Evolutionary conservation across 2,329 filamentous ascomycete genomes (phyloP).

Genomic region (Capronia americana): DNA sequence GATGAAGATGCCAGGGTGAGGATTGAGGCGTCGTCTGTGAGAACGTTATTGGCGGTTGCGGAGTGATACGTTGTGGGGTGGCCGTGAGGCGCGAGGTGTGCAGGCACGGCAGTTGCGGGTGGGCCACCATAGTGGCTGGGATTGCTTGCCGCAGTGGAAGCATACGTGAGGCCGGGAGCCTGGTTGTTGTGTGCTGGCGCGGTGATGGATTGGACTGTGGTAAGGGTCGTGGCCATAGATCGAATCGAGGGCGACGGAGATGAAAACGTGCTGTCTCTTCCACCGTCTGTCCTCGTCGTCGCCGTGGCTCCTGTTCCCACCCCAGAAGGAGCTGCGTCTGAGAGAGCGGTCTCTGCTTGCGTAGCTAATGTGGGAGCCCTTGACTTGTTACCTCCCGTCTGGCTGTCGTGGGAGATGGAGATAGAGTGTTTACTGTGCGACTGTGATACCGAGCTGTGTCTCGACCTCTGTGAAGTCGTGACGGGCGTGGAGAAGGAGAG

Average conservation of each 20-base stretch:
- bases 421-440: slow-evolving; percentile 66
- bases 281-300: slow-evolving; percentile 66
- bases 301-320: slow-evolving; percentile 76
- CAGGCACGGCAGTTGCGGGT: slow-evolving; percentile 65
- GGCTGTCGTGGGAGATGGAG: slow-evolving; percentile 66
- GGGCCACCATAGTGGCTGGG: slow-evolving; percentile 62
- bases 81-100: slow-evolving; percentile 60
- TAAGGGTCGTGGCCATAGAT: slow-evolving; percentile 69
- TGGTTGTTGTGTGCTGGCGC: slow-evolving; percentile 54
- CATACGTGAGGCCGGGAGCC: slow-evolving; percentile 43
- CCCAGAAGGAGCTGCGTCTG: slow-evolving; percentile 78
- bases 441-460: slow-evolving; percentile 61
- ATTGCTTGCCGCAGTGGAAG: slow-evolving; percentile 42
- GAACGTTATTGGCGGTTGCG: slow-evolving; percentile 68
- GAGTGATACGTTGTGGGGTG: slow-evolving; percentile 64
- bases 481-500: slow-evolving; percentile 60
- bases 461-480: slow-evolving; percentile 59
- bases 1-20: slow-evolving; percentile 69
- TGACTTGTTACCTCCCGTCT: slow-evolving; percentile 66
- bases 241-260: slow-evolving; percentile 70
- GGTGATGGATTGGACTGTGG: slow-evolving; percentile 68
- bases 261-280: slow-evolving; percentile 70
- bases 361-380: slow-evolving; percentile 82
- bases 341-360: slow-evolving; percentile 76
- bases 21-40: slow-evolving; percentile 70